Evolutionary conservation across 257 asterid genomes (phyloP).

Genomic region (Gentiana macrophylla): DNA sequence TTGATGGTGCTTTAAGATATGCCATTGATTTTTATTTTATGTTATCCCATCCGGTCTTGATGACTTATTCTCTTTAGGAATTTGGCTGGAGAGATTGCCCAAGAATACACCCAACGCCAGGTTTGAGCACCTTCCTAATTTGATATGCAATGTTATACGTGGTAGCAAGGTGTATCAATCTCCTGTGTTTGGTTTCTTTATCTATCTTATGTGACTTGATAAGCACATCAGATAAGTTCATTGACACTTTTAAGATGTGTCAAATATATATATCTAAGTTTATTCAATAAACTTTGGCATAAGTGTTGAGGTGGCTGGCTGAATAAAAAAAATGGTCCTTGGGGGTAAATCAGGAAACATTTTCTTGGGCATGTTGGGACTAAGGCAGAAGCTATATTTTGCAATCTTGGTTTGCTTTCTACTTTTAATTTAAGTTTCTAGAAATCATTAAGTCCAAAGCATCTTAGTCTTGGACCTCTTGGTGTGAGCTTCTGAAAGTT

Average conservation of each 20-base stretch:
- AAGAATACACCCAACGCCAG: conserved; percentile 71
- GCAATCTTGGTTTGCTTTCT: background rate
- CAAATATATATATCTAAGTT: no score
- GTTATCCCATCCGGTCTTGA: background rate
- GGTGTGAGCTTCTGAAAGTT: conserved; percentile 5
- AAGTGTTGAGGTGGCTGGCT: conserved; percentile 31
- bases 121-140: conserved; percentile 19
- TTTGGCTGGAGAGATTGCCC: conserved; percentile 86
- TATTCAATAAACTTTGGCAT: no score
- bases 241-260: no score
- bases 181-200: no score
- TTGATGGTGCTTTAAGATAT: background rate
- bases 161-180: no score
- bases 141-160: background rate
- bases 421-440: background rate
- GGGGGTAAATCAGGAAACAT: background rate
- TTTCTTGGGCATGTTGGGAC: conserved; percentile 20
- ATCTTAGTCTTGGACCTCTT: background rate
- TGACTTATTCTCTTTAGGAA: conserved; percentile 37
- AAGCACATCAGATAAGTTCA: no score
- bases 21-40: background rate
- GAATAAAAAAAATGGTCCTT: no score
- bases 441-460: no score
- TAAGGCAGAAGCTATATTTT: background rate
- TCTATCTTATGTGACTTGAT: no score